phyloP scores from a whole-genome alignment of 2,329 filamentous ascomycete species.

The Penicillium brevicompactum region DNA sequence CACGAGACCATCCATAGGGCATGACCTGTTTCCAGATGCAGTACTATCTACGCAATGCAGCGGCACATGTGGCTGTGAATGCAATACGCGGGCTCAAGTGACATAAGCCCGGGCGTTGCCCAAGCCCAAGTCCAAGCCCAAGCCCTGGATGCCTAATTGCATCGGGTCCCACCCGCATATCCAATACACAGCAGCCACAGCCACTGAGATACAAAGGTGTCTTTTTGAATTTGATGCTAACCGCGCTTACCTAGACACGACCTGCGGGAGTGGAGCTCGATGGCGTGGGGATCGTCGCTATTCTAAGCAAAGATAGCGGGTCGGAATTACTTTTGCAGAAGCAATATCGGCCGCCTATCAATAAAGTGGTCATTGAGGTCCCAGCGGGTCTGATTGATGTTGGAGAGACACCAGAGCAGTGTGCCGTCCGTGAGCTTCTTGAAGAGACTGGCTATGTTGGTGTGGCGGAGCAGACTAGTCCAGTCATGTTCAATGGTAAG shows the following conservation, averaged over 20 bases:
- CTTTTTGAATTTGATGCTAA: conserved; percentile 10
- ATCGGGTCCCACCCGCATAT: neutral
- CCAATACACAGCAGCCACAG: neutral
- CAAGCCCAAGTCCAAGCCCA: neutral
- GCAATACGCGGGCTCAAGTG: neutral
- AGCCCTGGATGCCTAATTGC: conserved; percentile 1
- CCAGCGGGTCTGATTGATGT: conserved; percentile 63
- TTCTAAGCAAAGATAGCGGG: conserved; percentile 56
- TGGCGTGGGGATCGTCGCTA: conserved; percentile 63
- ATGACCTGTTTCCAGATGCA: neutral
- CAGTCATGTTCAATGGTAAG: conserved; percentile 49
- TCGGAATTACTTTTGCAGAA: conserved; percentile 56
- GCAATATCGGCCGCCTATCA: conserved; percentile 62
- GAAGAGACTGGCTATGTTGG: conserved; percentile 67
- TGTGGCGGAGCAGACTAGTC: conserved; percentile 43
- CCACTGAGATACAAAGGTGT: neutral
- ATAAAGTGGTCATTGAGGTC: conserved; percentile 61
- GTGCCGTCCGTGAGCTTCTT: conserved; percentile 60
- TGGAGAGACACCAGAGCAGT: conserved; percentile 58
- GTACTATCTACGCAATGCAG: neutral
- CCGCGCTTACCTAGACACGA: conserved; percentile 37
- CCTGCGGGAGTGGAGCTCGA: conserved; percentile 56
- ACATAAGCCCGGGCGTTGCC: conserved; percentile 2
- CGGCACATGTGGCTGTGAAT: neutral
- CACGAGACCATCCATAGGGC: neutral